Evolutionary conservation across 2,329 filamentous ascomycete genomes (phyloP).

Genomic region (Zymoseptoria brevis): DNA sequence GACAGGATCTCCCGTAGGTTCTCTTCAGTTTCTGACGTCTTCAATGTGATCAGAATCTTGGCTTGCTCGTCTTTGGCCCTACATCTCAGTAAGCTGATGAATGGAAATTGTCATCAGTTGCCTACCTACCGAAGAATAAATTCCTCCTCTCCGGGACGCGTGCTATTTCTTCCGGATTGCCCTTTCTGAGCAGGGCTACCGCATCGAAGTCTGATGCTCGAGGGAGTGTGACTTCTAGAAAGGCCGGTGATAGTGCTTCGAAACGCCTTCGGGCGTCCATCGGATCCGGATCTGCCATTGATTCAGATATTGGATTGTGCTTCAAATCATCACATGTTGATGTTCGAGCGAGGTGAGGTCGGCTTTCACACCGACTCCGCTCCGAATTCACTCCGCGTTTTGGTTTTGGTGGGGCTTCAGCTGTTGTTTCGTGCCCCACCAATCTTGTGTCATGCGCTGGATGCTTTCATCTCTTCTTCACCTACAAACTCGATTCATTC

Average conservation of each 20-base stretch:
- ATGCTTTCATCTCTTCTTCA: neutral
- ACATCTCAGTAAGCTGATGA: slow-evolving; percentile 16
- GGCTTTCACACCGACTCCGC: neutral
- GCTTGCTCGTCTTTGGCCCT: slow-evolving; percentile 23
- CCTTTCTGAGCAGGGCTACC: slow-evolving; percentile 11
- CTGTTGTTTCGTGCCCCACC: neutral
- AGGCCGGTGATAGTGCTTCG: slow-evolving; percentile 17
- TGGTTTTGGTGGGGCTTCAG: neutral
- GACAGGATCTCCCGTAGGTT: slow-evolving; percentile 18
- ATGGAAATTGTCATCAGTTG: neutral
- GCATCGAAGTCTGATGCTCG: slow-evolving; percentile 16
- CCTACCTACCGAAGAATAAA: slow-evolving; percentile 28
- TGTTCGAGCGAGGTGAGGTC: neutral
- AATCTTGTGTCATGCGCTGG: neutral
- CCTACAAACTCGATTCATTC: neutral
- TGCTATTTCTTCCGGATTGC: slow-evolving; percentile 17
- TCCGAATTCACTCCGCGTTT: neutral
- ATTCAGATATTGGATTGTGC: neutral
- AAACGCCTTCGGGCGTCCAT: slow-evolving; percentile 16
- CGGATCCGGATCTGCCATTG: neutral
- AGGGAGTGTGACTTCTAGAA: slow-evolving; percentile 24
- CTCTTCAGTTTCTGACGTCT: slow-evolving; percentile 14
- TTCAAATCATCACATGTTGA: neutral
- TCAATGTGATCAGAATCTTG: slow-evolving; percentile 19
- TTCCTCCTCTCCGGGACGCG: slow-evolving; percentile 20